phyloP scores from a whole-genome alignment of 345 rosid species.

The Erucastrum elatum region DNA sequence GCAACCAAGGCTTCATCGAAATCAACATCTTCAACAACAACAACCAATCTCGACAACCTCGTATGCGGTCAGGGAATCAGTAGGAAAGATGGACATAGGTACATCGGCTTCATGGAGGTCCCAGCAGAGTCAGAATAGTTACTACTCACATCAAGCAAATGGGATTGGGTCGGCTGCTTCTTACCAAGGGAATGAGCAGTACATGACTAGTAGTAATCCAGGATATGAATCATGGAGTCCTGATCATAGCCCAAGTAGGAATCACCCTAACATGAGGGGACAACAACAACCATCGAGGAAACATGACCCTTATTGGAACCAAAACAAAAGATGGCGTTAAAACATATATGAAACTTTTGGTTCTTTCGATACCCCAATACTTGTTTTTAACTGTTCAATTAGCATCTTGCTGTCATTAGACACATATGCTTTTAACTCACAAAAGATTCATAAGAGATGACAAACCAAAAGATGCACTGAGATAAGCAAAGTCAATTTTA shows the following conservation, averaged over 20 bases:
- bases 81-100: constrained; percentile 27
- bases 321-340: constrained; percentile 56
- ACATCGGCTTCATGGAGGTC: constrained; percentile 49
- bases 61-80: constrained; percentile 23
- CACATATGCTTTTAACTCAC: constrained; percentile 8
- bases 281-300: constrained; percentile 48
- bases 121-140: constrained; percentile 46
- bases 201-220: constrained; percentile 39
- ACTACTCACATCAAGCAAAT: constrained; percentile 43
- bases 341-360: constrained; percentile 5
- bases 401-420: not conserved
- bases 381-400: constrained; percentile 4
- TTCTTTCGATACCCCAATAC: not conserved
- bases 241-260: constrained; percentile 66
- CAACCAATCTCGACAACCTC: constrained; percentile 23
- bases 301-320: constrained; percentile 49
- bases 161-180: constrained; percentile 44
- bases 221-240: constrained; percentile 92
- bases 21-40: constrained; percentile 39
- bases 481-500: not conserved
- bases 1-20: constrained; percentile 26
- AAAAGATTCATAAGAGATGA: not conserved
- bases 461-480: not conserved
- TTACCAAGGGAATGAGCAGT: constrained; percentile 47
- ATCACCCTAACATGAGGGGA: constrained; percentile 40